Evolutionary conservation across 164 flowering plant genomes (phyloP).

Genomic region (Annona cherimola): DNA sequence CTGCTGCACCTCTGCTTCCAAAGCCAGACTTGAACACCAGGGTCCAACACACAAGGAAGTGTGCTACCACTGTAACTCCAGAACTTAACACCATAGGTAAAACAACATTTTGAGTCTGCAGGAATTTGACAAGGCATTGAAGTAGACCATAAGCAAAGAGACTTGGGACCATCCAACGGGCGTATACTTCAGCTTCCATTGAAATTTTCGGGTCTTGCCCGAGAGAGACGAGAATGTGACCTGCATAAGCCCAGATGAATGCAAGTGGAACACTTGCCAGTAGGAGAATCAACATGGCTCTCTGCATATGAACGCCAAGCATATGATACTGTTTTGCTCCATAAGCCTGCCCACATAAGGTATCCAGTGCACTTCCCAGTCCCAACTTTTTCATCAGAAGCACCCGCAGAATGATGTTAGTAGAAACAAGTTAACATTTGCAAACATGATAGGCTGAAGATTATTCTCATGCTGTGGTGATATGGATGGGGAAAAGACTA

Average conservation of each 20-base stretch:
- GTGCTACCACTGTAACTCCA: slow-evolving; percentile 15
- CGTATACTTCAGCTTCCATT: slow-evolving; percentile 16
- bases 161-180: slow-evolving; percentile 26
- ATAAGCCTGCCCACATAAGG: slow-evolving; percentile 24
- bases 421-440: not conserved
- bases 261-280: slow-evolving; percentile 18
- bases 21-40: slow-evolving; percentile 21
- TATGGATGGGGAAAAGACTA: not conserved
- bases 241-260: slow-evolving; percentile 20
- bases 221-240: slow-evolving; percentile 12
- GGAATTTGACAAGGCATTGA: slow-evolving; percentile 17
- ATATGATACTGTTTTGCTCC: slow-evolving; percentile 25
- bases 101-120: slow-evolving; percentile 19
- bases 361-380: slow-evolving; percentile 42
- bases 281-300: slow-evolving; percentile 16
- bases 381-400: slow-evolving; percentile 23
- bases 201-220: slow-evolving; percentile 23
- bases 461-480: not conserved
- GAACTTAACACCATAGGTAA: slow-evolving; percentile 21
- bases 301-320: slow-evolving; percentile 21
- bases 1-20: slow-evolving; percentile 22
- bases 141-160: slow-evolving; percentile 21
- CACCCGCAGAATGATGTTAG: too few relatives aligned
- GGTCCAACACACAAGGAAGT: slow-evolving; percentile 19
- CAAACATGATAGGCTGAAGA: not conserved